phyloP scores from a whole-genome alignment of 371 early-diverging fungal genomes.

The Gilbertella persicaria region DNA sequence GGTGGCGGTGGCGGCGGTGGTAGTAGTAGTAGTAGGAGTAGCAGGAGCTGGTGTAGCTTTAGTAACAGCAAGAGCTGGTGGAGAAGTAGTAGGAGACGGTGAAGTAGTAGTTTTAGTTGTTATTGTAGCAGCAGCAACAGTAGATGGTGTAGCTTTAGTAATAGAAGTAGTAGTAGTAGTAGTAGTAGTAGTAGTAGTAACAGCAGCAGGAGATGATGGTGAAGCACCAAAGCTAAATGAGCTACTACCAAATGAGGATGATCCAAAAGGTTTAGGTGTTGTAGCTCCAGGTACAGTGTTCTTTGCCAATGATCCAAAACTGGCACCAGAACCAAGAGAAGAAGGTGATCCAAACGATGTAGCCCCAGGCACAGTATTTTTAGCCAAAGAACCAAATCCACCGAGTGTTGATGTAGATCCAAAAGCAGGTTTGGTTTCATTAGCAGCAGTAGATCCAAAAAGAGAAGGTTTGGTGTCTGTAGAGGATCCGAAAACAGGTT shows the following conservation, averaged over 20 bases:
- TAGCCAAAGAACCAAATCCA: conserved; percentile 15
- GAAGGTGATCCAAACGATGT: conserved; percentile 4
- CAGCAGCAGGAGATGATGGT: background rate
- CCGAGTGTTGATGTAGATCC: conserved; percentile 16
- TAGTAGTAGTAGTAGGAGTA: conserved; percentile 1
- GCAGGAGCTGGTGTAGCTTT: conserved; percentile 3
- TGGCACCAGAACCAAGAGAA: conserved; percentile 18
- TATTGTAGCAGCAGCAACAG: background rate
- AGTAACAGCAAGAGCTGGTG: too few relatives aligned
- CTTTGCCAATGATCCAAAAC: conserved; percentile 23
- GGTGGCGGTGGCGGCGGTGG: background rate
- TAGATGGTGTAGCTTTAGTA: conserved; percentile 3
- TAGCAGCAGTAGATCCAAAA: conserved; percentile 16
- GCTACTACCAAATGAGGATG: conserved; percentile 23
- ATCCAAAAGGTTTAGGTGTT: background rate
- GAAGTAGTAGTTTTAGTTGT: conserved; percentile 1
- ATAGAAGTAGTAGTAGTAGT: background rate
- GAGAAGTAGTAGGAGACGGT: too few relatives aligned
- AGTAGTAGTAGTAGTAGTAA: background rate
- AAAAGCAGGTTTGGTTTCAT: conserved; percentile 18
- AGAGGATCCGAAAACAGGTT: background rate
- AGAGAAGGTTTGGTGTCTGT: conserved; percentile 3
- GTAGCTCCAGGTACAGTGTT: conserved; percentile 12
- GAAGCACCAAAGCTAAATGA: conserved; percentile 14
- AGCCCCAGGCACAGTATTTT: conserved; percentile 10